These are phyloP conservation scores for Strobilomyces dryophilus DNA, from an alignment of 768 basidiomycete species.

Conservation along the genomic window DNA sequence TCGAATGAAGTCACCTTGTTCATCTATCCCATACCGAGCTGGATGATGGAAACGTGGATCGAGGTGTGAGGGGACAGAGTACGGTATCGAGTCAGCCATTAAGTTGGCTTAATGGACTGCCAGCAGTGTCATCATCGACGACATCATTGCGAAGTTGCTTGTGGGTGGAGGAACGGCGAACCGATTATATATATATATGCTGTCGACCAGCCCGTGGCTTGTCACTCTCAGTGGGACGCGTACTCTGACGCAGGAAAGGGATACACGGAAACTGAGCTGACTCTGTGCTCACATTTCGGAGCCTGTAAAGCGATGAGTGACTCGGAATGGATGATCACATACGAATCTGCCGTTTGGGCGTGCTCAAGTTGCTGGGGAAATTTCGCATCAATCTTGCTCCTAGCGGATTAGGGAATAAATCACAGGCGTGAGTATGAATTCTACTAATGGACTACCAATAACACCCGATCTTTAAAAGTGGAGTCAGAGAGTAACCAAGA, in stretches of 20 bases:
- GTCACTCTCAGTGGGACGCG: too few relatives aligned
- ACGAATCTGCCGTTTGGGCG: neutral
- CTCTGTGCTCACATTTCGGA: neutral
- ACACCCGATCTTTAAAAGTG: neutral
- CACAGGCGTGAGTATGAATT: neutral
- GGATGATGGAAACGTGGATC: constrained; percentile 43
- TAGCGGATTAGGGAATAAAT: neutral
- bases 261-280: neutral
- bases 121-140: neutral
- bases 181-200: too few relatives aligned
- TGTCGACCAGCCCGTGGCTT: too few relatives aligned
- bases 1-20: constrained; percentile 41
- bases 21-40: too few relatives aligned
- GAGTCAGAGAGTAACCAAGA: neutral
- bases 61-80: constrained; percentile 33
- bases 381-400: neutral
- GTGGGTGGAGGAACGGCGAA: constrained; percentile 14
- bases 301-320: too few relatives aligned
- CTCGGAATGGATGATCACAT: neutral
- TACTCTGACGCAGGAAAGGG: too few relatives aligned
- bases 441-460: neutral
- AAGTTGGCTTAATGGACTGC: constrained; percentile 25
- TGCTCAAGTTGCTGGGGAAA: too few relatives aligned
- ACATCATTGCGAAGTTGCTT: neutral
- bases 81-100: constrained; percentile 32